These are phyloP conservation scores for Candida berthetii DNA, from an alignment of 805 yeast species.

Conservation along the genomic window DNA sequence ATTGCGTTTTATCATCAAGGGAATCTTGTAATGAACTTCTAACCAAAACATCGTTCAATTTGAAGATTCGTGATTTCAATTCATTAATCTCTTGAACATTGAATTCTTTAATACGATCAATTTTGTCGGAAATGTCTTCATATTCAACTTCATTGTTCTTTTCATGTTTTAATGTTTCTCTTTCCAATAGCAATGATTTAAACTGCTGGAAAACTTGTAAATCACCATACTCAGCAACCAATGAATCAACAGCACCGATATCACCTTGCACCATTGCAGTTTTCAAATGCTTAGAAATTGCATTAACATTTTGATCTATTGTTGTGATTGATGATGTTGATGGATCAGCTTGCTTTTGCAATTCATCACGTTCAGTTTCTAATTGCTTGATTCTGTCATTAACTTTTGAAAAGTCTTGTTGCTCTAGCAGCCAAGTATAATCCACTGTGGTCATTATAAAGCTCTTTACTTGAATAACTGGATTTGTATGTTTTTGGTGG, in stretches of 20 bases:
- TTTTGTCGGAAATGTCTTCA: slow-evolving; percentile 4
- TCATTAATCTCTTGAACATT: slow-evolving; percentile 6
- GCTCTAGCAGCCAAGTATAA: slow-evolving; percentile 8
- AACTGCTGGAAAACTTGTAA: not conserved
- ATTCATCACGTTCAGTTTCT: slow-evolving; percentile 14
- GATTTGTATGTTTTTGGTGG: too few species aligned
- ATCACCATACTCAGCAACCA: not conserved
- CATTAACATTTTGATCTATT: slow-evolving; percentile 10
- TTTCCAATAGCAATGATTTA: not conserved
- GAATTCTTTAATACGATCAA: slow-evolving; percentile 7
- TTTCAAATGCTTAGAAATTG: slow-evolving; percentile 8
- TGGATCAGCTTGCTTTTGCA: slow-evolving; percentile 8
- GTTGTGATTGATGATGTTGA: slow-evolving; percentile 9
- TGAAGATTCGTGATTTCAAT: slow-evolving; percentile 3
- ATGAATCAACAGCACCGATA: not conserved
- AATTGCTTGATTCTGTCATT: slow-evolving; percentile 20
- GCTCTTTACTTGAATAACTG: not conserved
- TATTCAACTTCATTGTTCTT: slow-evolving; percentile 2
- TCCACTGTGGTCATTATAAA: not conserved
- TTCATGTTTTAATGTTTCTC: not conserved
- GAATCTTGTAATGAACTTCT: not conserved
- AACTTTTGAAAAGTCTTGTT: slow-evolving; percentile 20
- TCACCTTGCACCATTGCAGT: not conserved
- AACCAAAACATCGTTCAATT: not conserved
- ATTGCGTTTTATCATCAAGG: slow-evolving; percentile 5